phyloP scores from a whole-genome alignment of 345 rosid species.

The Erucastrum elatum region DNA sequence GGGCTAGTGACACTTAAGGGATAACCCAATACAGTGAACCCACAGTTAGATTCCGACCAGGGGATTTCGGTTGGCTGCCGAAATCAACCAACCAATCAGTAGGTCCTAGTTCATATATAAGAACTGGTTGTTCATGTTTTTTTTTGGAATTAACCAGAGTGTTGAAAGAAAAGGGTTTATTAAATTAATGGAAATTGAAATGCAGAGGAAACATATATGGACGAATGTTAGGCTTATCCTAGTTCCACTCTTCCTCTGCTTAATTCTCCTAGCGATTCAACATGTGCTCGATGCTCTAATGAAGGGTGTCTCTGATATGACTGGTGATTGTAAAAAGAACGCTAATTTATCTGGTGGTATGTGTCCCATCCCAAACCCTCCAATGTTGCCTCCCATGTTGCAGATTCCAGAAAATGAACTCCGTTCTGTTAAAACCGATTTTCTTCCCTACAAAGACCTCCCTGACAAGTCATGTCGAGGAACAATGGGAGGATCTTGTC shows the following conservation, averaged over 20 bases:
- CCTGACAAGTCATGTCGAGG: slow-evolving; percentile 71
- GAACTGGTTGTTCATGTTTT: too few species aligned
- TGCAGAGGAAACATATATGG: slow-evolving; percentile 68
- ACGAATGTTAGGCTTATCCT: slow-evolving; percentile 68
- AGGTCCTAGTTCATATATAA: too few species aligned
- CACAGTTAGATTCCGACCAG: too few species aligned
- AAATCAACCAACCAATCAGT: too few species aligned
- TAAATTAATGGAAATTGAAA: not conserved
- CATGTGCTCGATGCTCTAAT: slow-evolving; percentile 36
- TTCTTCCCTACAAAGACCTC: slow-evolving; percentile 48
- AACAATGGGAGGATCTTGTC: slow-evolving; percentile 54
- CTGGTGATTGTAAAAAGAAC: slow-evolving; percentile 5
- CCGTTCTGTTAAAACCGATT: slow-evolving; percentile 61
- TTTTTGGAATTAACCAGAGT: too few species aligned
- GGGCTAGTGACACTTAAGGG: too few species aligned
- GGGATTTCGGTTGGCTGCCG: too few species aligned
- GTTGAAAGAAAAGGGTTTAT: not conserved
- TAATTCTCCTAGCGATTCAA: slow-evolving; percentile 58
- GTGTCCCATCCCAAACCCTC: slow-evolving; percentile 61
- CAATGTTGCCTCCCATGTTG: slow-evolving; percentile 71
- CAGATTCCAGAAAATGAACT: slow-evolving; percentile 61
- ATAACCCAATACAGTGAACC: too few species aligned
- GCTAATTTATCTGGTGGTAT: slow-evolving; percentile 32
- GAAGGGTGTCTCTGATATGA: slow-evolving; percentile 22
- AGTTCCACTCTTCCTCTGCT: slow-evolving; percentile 70